phyloP scores from a whole-genome alignment of 768 basidiomycete species.

The Botryobasidium botryosum region DNA sequence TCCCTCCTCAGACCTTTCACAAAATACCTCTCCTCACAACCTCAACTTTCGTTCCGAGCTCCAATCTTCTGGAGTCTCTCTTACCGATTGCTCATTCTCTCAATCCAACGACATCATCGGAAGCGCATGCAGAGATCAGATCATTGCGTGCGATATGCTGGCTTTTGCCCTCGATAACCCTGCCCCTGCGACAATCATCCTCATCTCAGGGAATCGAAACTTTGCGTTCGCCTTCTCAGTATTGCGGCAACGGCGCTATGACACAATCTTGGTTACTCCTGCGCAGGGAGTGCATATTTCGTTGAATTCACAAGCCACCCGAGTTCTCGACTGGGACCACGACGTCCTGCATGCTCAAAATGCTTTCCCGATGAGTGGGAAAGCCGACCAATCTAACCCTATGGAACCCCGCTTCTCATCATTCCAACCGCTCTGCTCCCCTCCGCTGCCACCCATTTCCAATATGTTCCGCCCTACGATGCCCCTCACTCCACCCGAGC shows the following conservation, averaged over 20 bases:
- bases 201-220: slow-evolving; percentile 53
- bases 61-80: slow-evolving; percentile 32
- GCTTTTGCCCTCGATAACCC: slow-evolving; percentile 46
- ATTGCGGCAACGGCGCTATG: slow-evolving; percentile 36
- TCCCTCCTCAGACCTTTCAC: slow-evolving; percentile 23
- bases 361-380: too few relatives aligned
- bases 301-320: too few relatives aligned
- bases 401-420: too few relatives aligned
- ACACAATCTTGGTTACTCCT: slow-evolving; percentile 34
- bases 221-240: slow-evolving; percentile 46
- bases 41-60: slow-evolving; percentile 26
- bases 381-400: too few relatives aligned
- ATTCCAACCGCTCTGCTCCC: too few relatives aligned
- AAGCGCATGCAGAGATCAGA: slow-evolving; percentile 25
- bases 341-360: too few relatives aligned
- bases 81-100: slow-evolving; percentile 22
- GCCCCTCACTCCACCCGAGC: too few relatives aligned
- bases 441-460: too few relatives aligned
- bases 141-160: slow-evolving; percentile 49
- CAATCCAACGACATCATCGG: slow-evolving; percentile 19
- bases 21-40: slow-evolving; percentile 22
- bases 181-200: slow-evolving; percentile 34
- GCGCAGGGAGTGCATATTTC: slow-evolving; percentile 2
- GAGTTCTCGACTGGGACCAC: too few relatives aligned
- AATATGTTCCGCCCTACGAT: too few relatives aligned